Evolutionary conservation across 1,284 basidiomycete genomes (phyloP).

Genomic region (Rhodotorula sp.): DNA sequence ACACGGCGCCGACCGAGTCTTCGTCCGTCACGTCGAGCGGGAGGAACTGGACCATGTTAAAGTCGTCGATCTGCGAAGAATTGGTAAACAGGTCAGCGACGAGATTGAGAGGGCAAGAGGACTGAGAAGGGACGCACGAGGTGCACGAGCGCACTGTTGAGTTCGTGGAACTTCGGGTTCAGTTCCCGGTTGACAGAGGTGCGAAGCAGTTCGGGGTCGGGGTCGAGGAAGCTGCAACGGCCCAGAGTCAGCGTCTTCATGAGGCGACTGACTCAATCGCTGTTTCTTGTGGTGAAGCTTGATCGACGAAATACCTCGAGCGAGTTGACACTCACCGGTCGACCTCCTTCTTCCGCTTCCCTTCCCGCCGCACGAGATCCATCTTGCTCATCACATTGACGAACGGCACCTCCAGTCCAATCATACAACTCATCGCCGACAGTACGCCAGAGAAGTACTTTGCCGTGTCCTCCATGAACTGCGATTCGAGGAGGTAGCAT

Average conservation of each 20-base stretch:
- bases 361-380: conserved; percentile 81
- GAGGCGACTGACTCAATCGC: not conserved
- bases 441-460: conserved; percentile 99
- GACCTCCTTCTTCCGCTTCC: conserved; percentile 63
- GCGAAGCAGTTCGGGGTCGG: conserved; percentile 88
- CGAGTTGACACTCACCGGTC: conserved; percentile 58
- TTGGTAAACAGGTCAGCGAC: not conserved
- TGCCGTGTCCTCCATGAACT: conserved; percentile 98
- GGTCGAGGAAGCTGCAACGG: conserved; percentile 81
- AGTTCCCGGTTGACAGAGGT: conserved; percentile 61
- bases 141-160: conserved; percentile 93
- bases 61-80: conserved; percentile 81
- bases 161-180: conserved; percentile 85
- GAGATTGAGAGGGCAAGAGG: conserved; percentile 11
- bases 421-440: conserved; percentile 98
- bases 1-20: conserved; percentile 82
- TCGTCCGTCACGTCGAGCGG: conserved; percentile 88
- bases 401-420: conserved; percentile 93
- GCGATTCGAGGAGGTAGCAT: conserved; percentile 91
- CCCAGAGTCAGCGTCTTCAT: not conserved
- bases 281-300: not conserved
- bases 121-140: conserved; percentile 60
- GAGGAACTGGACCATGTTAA: conserved; percentile 94
- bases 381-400: conserved; percentile 99
- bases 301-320: not conserved